These are phyloP conservation scores for Atractiella rhizophila DNA, from an alignment of 768 basidiomycete species.

Conservation along the genomic window DNA sequence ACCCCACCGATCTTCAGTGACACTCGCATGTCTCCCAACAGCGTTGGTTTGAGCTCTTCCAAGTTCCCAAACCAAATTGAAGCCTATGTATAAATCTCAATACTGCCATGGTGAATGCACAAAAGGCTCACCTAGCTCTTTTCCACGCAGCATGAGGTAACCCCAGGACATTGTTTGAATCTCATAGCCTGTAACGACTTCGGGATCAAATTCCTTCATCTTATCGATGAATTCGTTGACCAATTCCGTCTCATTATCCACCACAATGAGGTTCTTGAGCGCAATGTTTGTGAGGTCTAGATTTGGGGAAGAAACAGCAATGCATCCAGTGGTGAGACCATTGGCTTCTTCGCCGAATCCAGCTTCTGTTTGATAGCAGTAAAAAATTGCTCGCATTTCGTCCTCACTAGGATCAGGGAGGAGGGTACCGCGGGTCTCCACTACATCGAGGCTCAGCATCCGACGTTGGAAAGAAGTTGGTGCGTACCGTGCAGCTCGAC, in stretches of 20 bases:
- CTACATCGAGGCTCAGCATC: constrained; percentile 3
- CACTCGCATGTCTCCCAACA: too few relatives aligned
- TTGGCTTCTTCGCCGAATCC: constrained; percentile 21
- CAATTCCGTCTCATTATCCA: constrained; percentile 49
- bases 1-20: too few relatives aligned
- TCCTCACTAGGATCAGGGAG: constrained; percentile 44
- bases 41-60: constrained; percentile 60
- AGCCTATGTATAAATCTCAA: too few relatives aligned
- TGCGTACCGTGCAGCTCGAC: constrained; percentile 60
- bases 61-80: constrained; percentile 46
- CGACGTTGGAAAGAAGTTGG: background rate
- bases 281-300: constrained; percentile 6
- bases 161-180: constrained; percentile 74
- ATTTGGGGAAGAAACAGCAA: constrained; percentile 26
- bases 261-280: constrained; percentile 23
- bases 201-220: constrained; percentile 57
- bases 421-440: constrained; percentile 27
- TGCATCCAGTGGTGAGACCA: constrained; percentile 27
- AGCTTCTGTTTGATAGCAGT: constrained; percentile 36
- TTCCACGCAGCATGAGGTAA: constrained; percentile 46
- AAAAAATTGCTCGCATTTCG: constrained; percentile 44
- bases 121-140: constrained; percentile 8
- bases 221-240: constrained; percentile 51
- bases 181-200: constrained; percentile 80
- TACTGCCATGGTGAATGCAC: too few relatives aligned